phyloP scores from a whole-genome alignment of 2,329 filamentous ascomycete genomes.

The Diaporthe sp. region DNA sequence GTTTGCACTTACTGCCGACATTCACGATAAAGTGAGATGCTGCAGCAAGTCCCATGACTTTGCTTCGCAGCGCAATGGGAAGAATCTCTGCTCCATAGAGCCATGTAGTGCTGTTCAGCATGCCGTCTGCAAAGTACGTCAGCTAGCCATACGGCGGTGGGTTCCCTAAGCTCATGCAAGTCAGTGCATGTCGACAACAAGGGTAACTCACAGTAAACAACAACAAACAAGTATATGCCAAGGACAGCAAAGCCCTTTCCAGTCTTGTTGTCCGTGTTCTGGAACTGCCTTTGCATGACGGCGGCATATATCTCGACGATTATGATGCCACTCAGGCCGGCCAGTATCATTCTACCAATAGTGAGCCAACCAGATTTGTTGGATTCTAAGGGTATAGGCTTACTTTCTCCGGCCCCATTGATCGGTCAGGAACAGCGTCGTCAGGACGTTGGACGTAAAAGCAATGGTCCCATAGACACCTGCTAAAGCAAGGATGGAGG shows the following conservation, averaged over 20 bases:
- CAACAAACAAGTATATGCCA: slow-evolving; percentile 68
- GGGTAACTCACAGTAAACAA: slow-evolving; percentile 58
- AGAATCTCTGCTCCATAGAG: slow-evolving; percentile 66
- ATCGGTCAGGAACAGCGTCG: slow-evolving; percentile 63
- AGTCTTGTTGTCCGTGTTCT: slow-evolving; percentile 62
- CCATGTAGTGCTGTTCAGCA: slow-evolving; percentile 66
- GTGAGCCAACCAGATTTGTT: neutral
- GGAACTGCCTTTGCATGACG: slow-evolving; percentile 67
- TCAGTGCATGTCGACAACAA: neutral
- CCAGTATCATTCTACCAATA: slow-evolving; percentile 60
- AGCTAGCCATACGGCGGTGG: neutral
- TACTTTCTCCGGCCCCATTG: slow-evolving; percentile 68
- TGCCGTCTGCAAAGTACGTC: slow-evolving; percentile 48
- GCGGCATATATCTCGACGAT: slow-evolving; percentile 69
- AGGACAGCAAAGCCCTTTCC: slow-evolving; percentile 70
- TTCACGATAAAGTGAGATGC: slow-evolving; percentile 66
- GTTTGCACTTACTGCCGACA: slow-evolving; percentile 46
- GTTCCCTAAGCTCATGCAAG: neutral
- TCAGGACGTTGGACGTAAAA: slow-evolving; percentile 61
- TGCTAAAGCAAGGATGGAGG: slow-evolving; percentile 62
- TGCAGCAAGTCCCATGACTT: slow-evolving; percentile 65
- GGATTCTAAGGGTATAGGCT: slow-evolving; percentile 1
- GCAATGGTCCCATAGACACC: slow-evolving; percentile 65
- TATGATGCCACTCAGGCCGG: slow-evolving; percentile 62
- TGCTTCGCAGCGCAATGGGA: slow-evolving; percentile 62